Evolutionary conservation across 371 early-diverging fungal species (phyloP), one percentile per base, ranked within the genome.

Genomic region (Batkoa obscura): DNA sequence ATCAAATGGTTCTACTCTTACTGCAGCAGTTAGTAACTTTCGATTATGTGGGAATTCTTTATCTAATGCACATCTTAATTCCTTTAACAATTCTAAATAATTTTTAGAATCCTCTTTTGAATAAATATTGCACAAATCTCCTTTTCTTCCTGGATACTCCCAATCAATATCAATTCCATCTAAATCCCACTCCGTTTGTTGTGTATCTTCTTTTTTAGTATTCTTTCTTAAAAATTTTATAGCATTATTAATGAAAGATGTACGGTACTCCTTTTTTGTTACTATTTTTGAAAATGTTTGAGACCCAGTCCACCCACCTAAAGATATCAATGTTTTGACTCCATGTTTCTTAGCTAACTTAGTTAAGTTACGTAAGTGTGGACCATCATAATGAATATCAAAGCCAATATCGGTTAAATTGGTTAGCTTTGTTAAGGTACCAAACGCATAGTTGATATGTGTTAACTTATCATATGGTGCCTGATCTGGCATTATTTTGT

Each of bases 241-340:
- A n/a, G n/a, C n/a, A n/a, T n/a, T n/a, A 4, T 41, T 50, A 12
- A 39, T 12, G 39, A 39, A 12, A 3, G 41, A 50, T 32, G 65
- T 66, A 36, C 84, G 73, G 0, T 60, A 13, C 0, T 50, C 52
- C 3, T 63, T 34, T 32, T 56, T 57, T 0, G 74, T 69, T 0
- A 71, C 73, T 58, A 86, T 76, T 2, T 66, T 59, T 2, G 78
- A 76, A 64, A 85, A 81, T 15, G 62, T 59, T 43, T 75, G 60
- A 5, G 81, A 79, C 17, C 82, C 84, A 50, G 78, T 78, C 81
- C 85, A 87, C 1, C 87, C 87, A 43, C 87, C 86, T 3, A 87
- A 65, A 1, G 85, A 81, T 17, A 81, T 62, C 32, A 81, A 59
- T 3, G 43, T 45, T 45, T 55, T 55, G 33, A 55, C 55, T 6